A percentile compares a stretch with the other conserved stretches of the same genome.
Conservation (phyloP, 2,329 filamentous ascomycete genomes). For the Chaetomium sp. region DNA sequence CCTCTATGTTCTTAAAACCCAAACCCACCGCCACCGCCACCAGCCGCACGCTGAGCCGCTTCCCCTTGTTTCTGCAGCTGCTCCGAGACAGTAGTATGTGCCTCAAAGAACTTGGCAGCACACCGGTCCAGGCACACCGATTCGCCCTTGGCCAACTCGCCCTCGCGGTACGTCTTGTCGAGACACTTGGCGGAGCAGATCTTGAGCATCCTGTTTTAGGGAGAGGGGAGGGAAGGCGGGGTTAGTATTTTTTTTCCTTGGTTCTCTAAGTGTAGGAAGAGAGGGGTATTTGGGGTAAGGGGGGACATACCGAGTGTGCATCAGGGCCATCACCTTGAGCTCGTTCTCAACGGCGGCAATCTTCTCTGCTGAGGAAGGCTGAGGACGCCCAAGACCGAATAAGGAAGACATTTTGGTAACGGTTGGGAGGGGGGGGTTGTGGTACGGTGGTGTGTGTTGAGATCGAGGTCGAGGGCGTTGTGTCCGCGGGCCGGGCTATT, state of each 20-base stretch:
- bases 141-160: conserved; percentile 97
- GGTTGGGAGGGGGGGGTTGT: not conserved
- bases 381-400: conserved; percentile 51
- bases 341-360: conserved; percentile 94
- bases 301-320: conserved; percentile 80
- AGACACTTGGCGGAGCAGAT: conserved; percentile 94
- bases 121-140: conserved; percentile 97
- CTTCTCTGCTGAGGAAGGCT: conserved; percentile 94
- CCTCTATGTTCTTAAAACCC: no score
- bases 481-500: not conserved
- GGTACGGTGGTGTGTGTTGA: not conserved
- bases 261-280: not conserved
- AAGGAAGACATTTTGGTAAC: conserved; percentile 26
- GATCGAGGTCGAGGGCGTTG: not conserved
- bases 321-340: conserved; percentile 95
- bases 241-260: not conserved
- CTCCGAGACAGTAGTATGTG: conserved; percentile 95
- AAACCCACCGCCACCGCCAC: no score
- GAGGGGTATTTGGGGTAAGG: not conserved
- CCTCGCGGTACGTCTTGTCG: conserved; percentile 85
- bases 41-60: conserved; percentile 42
- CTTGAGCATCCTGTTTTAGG: conserved; percentile 61
- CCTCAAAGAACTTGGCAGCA: conserved; percentile 96
- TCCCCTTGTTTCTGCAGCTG: conserved; percentile 87
- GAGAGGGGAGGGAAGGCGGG: no score